Evolutionary conservation across 2,329 filamentous ascomycete species (phyloP).

Genomic region (Paecilomyces variotii): DNA sequence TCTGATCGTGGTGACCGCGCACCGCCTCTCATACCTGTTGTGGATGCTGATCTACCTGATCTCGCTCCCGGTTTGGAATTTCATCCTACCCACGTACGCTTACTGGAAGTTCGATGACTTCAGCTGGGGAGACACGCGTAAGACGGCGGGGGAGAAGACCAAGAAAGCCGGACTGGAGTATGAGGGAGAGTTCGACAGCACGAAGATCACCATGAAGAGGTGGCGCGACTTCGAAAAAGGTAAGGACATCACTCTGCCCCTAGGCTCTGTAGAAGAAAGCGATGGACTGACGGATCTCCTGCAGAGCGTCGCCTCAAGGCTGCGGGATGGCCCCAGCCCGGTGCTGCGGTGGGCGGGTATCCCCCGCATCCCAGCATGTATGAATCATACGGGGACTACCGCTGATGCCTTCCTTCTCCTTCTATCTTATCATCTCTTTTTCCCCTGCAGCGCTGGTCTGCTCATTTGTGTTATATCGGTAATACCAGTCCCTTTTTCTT

Average conservation of each 20-base stretch:
- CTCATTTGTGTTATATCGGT: background rate
- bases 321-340: conserved; percentile 19
- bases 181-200: conserved; percentile 95
- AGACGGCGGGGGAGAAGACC: conserved; percentile 82
- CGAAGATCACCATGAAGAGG: conserved; percentile 98
- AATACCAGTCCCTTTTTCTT: background rate
- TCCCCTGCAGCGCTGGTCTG: conserved; percentile 1
- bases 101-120: conserved; percentile 99
- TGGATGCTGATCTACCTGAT: conserved; percentile 97
- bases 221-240: conserved; percentile 93
- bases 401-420: conserved; percentile 2
- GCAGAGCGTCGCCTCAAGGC: conserved; percentile 32
- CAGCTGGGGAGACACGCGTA: conserved; percentile 95
- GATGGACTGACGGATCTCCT: conserved; percentile 6
- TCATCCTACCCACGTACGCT: conserved; percentile 83
- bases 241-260: conserved; percentile 22
- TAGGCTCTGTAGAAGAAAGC: background rate
- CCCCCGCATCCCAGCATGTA: conserved; percentile 20
- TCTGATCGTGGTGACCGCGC: conserved; percentile 86
- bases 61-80: conserved; percentile 95
- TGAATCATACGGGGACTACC: conserved; percentile 30
- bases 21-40: conserved; percentile 80
- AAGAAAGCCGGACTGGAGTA: conserved; percentile 81
- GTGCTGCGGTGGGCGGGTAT: conserved; percentile 17
- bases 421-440: conserved; percentile 1